Base-by-base conservation (phyloP, 1,284 basidiomycete genomes). In the Termitomyces sp. region DNA sequence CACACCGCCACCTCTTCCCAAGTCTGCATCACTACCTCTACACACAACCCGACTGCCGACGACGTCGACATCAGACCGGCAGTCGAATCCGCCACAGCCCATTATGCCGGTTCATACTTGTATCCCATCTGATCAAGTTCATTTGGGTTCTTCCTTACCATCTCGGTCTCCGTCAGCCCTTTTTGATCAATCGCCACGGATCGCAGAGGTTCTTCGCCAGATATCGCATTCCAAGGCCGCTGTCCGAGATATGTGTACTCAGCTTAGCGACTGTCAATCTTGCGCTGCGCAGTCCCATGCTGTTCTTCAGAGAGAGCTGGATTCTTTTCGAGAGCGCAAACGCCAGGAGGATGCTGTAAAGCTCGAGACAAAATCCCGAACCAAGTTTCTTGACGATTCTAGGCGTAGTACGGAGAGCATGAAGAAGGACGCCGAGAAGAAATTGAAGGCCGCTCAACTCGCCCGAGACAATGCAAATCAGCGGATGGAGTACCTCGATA, bases 371-470 rank as follows among this genome's bases (percentile, higher is more conserved):
- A 95, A 94, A 68, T 69, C 81, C 19, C 83, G 86, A 51, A 90
- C 90, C 50, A 95, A 95, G 70, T 71, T 77, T 0, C 76, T 97
- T 6, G 95, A 98, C 64, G 95, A 98, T 65, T 78, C 84, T 56
- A 92, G 90, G 71, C 85, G 95, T 39, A 75, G 77, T 45, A 91
- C 94, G 5, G 95, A 98, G 68, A 76, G 80, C 49, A 72, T 77
- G 51, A 88, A 85, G 65, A 80, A 86, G 45, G 94, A 98, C 39
- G 91, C 88, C 1, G 95, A 98, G 71, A 93, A 92, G 74, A 86
- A 86, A 60, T 76, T 96, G 55, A 89, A 87, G 62, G 76, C 79
- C 15, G 84, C 84, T 3, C 84, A 88, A 66, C 74, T 70, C 44
- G 75, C 81, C 56, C 81, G 86, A 42, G 86, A 89, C 62, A 84